These are phyloP conservation scores for Solanum paucissectum DNA, from an alignment of 257 asterid species.

Conservation along the genomic window DNA sequence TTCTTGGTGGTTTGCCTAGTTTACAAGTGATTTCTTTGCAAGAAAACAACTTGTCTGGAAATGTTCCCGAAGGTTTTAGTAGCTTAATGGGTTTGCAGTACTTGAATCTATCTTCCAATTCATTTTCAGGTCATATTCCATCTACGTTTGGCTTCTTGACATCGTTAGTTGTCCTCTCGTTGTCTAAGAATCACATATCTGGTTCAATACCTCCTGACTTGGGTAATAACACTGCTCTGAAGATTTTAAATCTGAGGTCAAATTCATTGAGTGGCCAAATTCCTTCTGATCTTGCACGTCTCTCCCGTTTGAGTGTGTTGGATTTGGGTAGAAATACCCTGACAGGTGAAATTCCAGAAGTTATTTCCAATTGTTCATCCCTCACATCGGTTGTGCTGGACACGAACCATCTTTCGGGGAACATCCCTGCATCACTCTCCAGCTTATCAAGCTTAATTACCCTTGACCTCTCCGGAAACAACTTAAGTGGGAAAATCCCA, in stretches of 20 bases:
- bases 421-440: constrained; percentile 20
- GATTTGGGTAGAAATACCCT: constrained; percentile 51
- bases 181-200: constrained; percentile 41
- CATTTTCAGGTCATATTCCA: constrained; percentile 46
- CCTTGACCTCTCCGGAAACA: constrained; percentile 26
- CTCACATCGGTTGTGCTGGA: constrained; percentile 31
- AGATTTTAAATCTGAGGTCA: constrained; percentile 33
- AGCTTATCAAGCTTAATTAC: constrained; percentile 14
- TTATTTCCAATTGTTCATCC: constrained; percentile 44
- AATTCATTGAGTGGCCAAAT: constrained; percentile 43
- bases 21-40: constrained; percentile 63
- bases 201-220: constrained; percentile 53
- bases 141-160: constrained; percentile 60
- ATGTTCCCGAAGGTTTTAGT: constrained; percentile 61
- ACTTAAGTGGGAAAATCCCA: constrained; percentile 45
- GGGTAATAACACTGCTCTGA: constrained; percentile 52
- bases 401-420: constrained; percentile 29
- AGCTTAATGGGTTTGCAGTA: constrained; percentile 46
- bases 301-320: constrained; percentile 39
- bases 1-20: constrained; percentile 55
- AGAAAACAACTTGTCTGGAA: constrained; percentile 45
- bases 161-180: constrained; percentile 44
- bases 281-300: constrained; percentile 35
- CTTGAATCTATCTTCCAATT: constrained; percentile 56
- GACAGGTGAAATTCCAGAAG: constrained; percentile 43